A percentile compares a stretch with the other conserved stretches of the same genome.
These are phyloP conservation scores for Aspergillus pseudonomiae DNA, from an alignment of 2,329 filamentous ascomycete species.

Conservation along the genomic window DNA sequence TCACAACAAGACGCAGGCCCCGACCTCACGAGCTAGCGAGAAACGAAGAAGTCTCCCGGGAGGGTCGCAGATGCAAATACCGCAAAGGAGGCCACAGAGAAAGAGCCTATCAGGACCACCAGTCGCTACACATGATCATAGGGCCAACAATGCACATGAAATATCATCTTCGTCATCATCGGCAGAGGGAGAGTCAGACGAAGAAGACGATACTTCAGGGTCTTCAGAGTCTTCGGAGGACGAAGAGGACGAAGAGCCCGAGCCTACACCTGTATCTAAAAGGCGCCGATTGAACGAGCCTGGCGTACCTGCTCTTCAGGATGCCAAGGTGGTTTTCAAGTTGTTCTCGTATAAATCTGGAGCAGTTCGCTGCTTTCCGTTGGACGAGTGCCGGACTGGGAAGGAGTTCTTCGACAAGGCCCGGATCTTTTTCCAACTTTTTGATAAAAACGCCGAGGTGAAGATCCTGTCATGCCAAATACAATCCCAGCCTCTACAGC, in stretches of 20 bases:
- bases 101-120: not conserved
- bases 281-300: not conserved
- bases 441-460: slow-evolving; percentile 12
- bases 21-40: not conserved
- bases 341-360: slow-evolving; percentile 17
- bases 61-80: not conserved
- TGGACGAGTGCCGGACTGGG: slow-evolving; percentile 18
- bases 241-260: not conserved
- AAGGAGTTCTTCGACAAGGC: slow-evolving; percentile 26
- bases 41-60: not conserved
- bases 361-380: slow-evolving; percentile 20
- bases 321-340: slow-evolving; percentile 20
- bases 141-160: no score
- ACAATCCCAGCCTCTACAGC: slow-evolving; percentile 8
- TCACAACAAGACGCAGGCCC: not conserved
- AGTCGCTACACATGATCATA: not conserved
- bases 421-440: slow-evolving; percentile 20
- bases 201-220: not conserved
- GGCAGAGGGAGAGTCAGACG: slow-evolving; percentile 7
- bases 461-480: slow-evolving; percentile 22
- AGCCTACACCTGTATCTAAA: not conserved
- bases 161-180: not conserved
- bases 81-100: not conserved
- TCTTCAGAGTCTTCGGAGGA: not conserved
- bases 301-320: not conserved